Evolutionary conservation across 1,284 basidiomycete genomes (phyloP), one percentile per base, ranked within the genome.

Genomic region (Trichosporon asahii): DNA sequence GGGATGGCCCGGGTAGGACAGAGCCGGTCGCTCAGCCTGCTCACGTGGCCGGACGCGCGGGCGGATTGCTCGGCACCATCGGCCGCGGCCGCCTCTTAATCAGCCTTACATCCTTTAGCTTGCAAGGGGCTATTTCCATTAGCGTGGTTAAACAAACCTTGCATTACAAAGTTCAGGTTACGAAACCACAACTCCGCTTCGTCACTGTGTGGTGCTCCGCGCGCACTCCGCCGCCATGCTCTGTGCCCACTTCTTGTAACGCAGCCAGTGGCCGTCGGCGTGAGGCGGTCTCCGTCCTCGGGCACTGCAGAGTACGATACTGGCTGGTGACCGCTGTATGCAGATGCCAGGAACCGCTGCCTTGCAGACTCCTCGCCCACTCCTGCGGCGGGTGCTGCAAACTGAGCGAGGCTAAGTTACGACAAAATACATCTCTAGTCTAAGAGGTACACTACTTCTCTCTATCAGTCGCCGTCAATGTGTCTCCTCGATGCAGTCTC

Each of bases 21-120:
- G 57, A 61, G 57, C 57, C 57, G 57, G 57, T 61, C 57, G 29
- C 33, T 31, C 6, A 61, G 35, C 11, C 35, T 14, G 35, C 35
- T 37, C 35, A 37, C 35, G 35, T 37, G 35, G 35, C 3, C 11
- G 35, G 9, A 9, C 35, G 57, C 27, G 57, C 57, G 29, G 27
- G 57, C 57, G 57, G 57, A 29, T 18, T 29, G 29, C 29, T 29
- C 57, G 57, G 57, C 57, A 61, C 27, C 27, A 61, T 61, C 57
- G 57, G 57, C 57, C 57, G 57, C 57, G 57, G 57, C 57, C 57
- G 57, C 57, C 29, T 29, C 9, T 18, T 60, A 29, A 60, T 61
- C 27, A 31, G 57, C 27, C n/a, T 25, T 53, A 21, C n/a, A n/a
- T n/a, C 40, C 40, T 4, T n/a, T 14, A 3, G 35, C 35, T 14